These are phyloP conservation scores for Globisporangium solare DNA, from an alignment of 352 stramenopile species.

Conservation along the genomic window DNA sequence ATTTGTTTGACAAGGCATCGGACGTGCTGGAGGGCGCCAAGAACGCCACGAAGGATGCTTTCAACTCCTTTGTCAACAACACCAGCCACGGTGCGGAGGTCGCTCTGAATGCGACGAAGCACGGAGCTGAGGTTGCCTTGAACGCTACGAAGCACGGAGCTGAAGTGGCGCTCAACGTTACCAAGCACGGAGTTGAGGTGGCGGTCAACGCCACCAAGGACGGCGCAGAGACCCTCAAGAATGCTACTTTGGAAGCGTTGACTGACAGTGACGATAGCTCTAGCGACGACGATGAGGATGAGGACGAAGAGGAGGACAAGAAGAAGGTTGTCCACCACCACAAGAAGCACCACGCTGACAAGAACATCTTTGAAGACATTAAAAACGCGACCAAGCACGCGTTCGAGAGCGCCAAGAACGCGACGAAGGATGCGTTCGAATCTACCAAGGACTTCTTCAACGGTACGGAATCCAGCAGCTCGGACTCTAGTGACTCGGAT, in stretches of 20 bases:
- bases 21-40: constrained; percentile 5
- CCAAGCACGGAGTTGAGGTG: background rate
- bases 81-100: background rate
- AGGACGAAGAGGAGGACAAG: constrained; percentile 13
- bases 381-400: constrained; percentile 1
- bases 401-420: background rate
- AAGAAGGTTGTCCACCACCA: constrained; percentile 1
- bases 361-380: constrained; percentile 12
- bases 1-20: constrained; percentile 9
- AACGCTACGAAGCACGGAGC: background rate
- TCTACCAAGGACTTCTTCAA: background rate
- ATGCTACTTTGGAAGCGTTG: constrained; percentile 5
- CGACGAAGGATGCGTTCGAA: background rate
- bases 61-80: background rate
- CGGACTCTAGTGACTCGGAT: background rate
- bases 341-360: constrained; percentile 8
- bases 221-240: background rate
- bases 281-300: constrained; percentile 23
- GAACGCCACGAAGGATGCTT: constrained; percentile 1
- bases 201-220: constrained; percentile 1
- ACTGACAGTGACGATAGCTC: constrained; percentile 11
- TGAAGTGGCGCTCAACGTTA: background rate
- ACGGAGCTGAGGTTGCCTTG: background rate
- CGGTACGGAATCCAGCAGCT: background rate
- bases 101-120: background rate